A percentile compares a stretch with the other conserved stretches of the same genome.
Conservation (phyloP, 2,329 filamentous ascomycete genomes). For the Hypoxylon sp. region DNA sequence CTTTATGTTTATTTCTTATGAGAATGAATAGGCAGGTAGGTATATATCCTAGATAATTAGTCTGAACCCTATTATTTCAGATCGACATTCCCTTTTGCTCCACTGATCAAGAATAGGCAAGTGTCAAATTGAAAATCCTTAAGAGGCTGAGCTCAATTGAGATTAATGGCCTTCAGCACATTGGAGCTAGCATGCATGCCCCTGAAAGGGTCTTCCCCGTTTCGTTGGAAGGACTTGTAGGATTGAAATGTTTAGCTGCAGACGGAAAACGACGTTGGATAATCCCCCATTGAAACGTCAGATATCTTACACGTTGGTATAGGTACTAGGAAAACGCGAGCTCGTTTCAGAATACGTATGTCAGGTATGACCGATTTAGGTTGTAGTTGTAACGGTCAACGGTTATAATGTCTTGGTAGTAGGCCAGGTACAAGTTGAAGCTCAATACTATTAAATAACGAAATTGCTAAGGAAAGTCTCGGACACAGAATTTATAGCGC, state of each 20-base stretch:
- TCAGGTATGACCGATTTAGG: conserved; percentile 9
- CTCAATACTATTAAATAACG: no score
- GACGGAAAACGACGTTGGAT: background rate
- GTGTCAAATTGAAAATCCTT: conserved; percentile 16
- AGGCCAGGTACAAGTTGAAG: no score
- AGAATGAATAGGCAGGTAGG: background rate
- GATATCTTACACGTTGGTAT: conserved; percentile 9
- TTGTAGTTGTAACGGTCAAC: conserved; percentile 19
- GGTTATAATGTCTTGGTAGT: conserved; percentile 8
- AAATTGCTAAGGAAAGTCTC: no score
- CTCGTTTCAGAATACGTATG: conserved; percentile 34
- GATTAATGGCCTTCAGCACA: conserved; percentile 22
- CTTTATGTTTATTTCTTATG: background rate
- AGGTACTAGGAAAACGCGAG: conserved; percentile 21
- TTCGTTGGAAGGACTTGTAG: conserved; percentile 3
- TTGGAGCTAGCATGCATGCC: conserved; percentile 24
- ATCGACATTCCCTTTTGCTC: conserved; percentile 25
- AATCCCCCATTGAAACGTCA: conserved; percentile 10
- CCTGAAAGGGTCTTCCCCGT: conserved; percentile 10
- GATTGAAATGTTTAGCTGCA: conserved; percentile 9
- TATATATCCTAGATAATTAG: conserved; percentile 15
- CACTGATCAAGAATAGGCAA: conserved; percentile 13
- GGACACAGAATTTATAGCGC: no score
- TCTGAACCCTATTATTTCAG: conserved; percentile 21
- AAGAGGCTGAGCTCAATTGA: conserved; percentile 25